Base-by-base conservation (phyloP, 768 basidiomycete genomes). In the Pholiota microspora region DNA sequence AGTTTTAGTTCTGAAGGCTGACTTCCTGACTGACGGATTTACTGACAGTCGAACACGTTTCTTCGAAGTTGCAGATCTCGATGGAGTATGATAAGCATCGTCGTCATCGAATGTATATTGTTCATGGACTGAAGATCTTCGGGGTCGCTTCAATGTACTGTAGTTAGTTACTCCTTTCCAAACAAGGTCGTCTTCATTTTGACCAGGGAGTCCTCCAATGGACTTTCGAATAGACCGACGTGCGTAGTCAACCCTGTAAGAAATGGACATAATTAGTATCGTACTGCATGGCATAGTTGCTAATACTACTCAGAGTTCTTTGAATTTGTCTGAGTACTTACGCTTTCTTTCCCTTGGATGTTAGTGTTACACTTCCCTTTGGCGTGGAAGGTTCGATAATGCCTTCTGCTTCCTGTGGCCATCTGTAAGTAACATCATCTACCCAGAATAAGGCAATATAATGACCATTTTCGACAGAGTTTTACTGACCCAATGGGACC, bases 401-500 rank as follows among this genome's bases (percentile, higher is more conserved):
- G 29, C 77, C 79, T 42, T 77, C 73, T 10, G 70, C 71, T 56
- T 75, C 75, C 79, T 80, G 45, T 27, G 42, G 45, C 31, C 7
- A 18, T 27, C 27, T 56, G 13, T 55, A 40, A 32, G 29, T 31
- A 16, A 24, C 38, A 10, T 18, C 32, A 5, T 8, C 21, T 31
- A n/a, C n/a, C n/a, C n/a, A n/a, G 15, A 44, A 27, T 31, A n/a
- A 23, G 10, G 21, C 5, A 15, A 32, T 23, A 18, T 25, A 12
- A 15, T 21, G 29, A 79, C 80, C 44, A 81, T 69, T 54, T 72
- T 76, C 31, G 72, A 68, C 0, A 81, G 69, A 7, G 79, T 73
- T 52, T 73, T 75, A 25, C 69, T 63, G 23, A 81, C 76, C 77
- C 77, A 80, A 25, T 64, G 73, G 12, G 72, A 65, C 81, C 80